A percentile compares a stretch with the other conserved stretches of the same genome.
phyloP scores from a whole-genome alignment of 169 alveolate species.

The Cryptosporidium baileyi region DNA sequence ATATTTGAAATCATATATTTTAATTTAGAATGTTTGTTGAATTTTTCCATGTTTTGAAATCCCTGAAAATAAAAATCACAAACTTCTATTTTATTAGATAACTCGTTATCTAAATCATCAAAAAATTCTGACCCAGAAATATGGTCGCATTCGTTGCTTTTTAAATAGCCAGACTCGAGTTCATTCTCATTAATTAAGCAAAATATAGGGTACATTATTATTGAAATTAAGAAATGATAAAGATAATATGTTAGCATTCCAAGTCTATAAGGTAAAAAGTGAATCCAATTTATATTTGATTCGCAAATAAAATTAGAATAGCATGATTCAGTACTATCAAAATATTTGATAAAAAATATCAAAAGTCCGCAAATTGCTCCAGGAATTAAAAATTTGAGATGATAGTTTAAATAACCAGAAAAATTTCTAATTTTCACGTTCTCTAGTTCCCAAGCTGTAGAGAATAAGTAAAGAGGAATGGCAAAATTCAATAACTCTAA shows the following conservation, averaged over 20 bases:
- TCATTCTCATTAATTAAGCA: background rate
- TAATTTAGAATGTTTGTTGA: background rate
- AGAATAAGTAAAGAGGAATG: constrained; percentile 13
- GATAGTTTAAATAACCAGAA: background rate
- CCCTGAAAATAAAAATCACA: background rate
- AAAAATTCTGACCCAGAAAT: background rate
- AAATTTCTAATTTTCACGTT: background rate
- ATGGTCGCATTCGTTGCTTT: background rate
- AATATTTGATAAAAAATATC: background rate
- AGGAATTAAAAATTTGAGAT: constrained; percentile 14
- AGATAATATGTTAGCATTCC: background rate
- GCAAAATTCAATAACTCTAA: constrained; percentile 16
- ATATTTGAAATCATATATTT: constrained; percentile 27
- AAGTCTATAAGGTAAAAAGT: constrained; percentile 4
- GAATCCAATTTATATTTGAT: background rate
- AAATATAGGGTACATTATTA: constrained; percentile 38
- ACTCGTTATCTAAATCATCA: background rate
- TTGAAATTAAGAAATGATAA: constrained; percentile 14
- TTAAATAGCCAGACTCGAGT: background rate
- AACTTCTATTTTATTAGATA: too few species aligned
- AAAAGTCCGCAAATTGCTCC: background rate
- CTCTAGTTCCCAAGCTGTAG: background rate
- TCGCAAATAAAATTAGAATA: background rate
- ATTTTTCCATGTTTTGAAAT: background rate
- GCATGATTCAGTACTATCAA: background rate